Evolutionary conservation across 805 yeast species (phyloP).

Genomic region (Wickerhamiella cacticola): DNA sequence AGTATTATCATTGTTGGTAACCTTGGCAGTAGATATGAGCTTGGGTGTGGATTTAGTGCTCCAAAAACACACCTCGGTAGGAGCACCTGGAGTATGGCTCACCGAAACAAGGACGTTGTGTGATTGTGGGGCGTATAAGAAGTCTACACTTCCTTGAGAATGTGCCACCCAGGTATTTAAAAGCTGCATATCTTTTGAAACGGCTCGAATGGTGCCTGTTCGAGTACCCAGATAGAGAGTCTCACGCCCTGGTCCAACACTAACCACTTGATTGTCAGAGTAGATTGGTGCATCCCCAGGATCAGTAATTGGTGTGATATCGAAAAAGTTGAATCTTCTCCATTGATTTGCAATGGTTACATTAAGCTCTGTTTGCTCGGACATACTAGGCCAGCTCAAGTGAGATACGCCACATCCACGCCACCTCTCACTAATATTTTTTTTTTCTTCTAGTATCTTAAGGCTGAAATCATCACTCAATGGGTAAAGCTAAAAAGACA

Average conservation of each 20-base stretch:
- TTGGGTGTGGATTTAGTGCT: slow-evolving; percentile 33
- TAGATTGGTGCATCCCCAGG: slow-evolving; percentile 61
- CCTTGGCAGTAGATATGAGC: slow-evolving; percentile 49
- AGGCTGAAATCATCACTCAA: slow-evolving; percentile 25
- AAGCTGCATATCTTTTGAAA: slow-evolving; percentile 40
- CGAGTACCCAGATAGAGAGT: slow-evolving; percentile 50
- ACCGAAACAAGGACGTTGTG: slow-evolving; percentile 52
- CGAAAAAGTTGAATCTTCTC: slow-evolving; percentile 83
- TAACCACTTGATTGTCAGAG: slow-evolving; percentile 63
- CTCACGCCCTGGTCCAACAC: slow-evolving; percentile 46
- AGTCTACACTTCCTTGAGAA: slow-evolving; percentile 53
- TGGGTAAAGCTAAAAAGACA: slow-evolving; percentile 97
- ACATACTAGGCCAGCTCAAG: neutral
- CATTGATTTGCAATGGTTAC: slow-evolving; percentile 31
- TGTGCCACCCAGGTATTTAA: slow-evolving; percentile 43
- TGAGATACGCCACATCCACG: neutral
- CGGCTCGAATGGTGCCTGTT: slow-evolving; percentile 42
- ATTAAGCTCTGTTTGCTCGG: neutral
- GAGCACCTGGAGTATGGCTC: slow-evolving; percentile 58
- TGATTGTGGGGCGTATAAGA: slow-evolving; percentile 38
- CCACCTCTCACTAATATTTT: neutral
- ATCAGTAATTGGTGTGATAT: slow-evolving; percentile 69
- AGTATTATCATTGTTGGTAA: slow-evolving; percentile 62
- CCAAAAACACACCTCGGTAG: slow-evolving; percentile 62
- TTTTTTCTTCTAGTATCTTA: slow-evolving; percentile 4